phyloP scores from a whole-genome alignment of 192 early-diverging fungal genomes.

The Backusella tuberculispora region DNA sequence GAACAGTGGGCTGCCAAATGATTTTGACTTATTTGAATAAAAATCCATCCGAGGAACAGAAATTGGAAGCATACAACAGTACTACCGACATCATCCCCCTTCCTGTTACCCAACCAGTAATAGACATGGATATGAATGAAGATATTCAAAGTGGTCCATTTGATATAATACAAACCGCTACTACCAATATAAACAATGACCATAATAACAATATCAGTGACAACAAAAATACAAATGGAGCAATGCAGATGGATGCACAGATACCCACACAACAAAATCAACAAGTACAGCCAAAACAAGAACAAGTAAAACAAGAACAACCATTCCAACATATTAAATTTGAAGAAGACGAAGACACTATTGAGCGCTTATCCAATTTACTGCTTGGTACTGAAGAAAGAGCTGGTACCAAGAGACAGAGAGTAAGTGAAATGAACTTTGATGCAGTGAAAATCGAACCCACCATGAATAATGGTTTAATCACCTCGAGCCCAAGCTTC shows the following conservation, averaged over 20 bases:
- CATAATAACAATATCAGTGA: background rate
- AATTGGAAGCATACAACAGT: background rate
- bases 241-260: background rate
- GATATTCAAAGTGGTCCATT: background rate
- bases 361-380: background rate
- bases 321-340: background rate
- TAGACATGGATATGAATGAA: background rate
- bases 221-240: too few relatives aligned
- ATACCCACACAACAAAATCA: background rate
- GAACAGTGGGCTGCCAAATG: background rate
- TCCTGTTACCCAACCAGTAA: background rate
- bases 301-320: background rate
- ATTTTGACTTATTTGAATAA: background rate
- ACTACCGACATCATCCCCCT: background rate
- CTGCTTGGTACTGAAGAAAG: background rate
- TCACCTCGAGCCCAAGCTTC: background rate
- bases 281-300: background rate
- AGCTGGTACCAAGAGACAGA: background rate
- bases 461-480: background rate
- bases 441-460: background rate
- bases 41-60: background rate
- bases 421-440: background rate
- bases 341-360: background rate
- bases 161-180: background rate
- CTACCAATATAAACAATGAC: background rate